Evolutionary conservation across 192 early-diverging fungal genomes (phyloP).

Genomic region (Thamnidium elegans): DNA sequence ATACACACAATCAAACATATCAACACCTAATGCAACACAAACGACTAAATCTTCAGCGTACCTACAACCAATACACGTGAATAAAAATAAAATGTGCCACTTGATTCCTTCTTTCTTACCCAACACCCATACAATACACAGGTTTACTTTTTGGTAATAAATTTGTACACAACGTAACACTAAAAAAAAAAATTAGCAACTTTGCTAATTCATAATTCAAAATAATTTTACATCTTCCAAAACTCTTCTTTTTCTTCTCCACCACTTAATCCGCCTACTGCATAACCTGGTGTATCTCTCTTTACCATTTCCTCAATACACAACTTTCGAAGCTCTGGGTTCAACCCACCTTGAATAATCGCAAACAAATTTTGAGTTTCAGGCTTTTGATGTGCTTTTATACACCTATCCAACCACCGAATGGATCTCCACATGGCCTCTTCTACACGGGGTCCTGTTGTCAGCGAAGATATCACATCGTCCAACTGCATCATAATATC

Average conservation of each 20-base stretch:
- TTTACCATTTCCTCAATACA: constrained; percentile 78
- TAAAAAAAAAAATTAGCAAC: constrained; percentile 13
- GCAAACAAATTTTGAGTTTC: constrained; percentile 81
- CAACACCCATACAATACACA: constrained; percentile 91
- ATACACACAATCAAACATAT: constrained; percentile 92
- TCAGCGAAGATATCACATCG: constrained; percentile 83
- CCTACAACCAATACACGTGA: constrained; percentile 18
- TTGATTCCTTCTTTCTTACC: constrained; percentile 32
- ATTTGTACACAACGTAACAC: constrained; percentile 75
- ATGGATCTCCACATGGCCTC: constrained; percentile 89
- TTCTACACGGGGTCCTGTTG: constrained; percentile 77
- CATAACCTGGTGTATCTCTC: constrained; percentile 80
- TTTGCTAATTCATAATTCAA: too few species aligned
- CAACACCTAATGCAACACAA: constrained; percentile 82
- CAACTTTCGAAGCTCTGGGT: constrained; percentile 59
- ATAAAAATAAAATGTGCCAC: neutral
- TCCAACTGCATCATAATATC: constrained; percentile 94
- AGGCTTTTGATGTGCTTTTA: constrained; percentile 68
- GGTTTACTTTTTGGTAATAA: constrained; percentile 79
- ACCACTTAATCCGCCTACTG: constrained; percentile 82
- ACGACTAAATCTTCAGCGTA: constrained; percentile 83
- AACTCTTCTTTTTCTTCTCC: constrained; percentile 85
- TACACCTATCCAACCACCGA: constrained; percentile 85
- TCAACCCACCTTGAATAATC: constrained; percentile 85
- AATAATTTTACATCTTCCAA: constrained; percentile 74